Conservation (phyloP, 148 eudicot species). For the Vaccinium darrowii region DNA sequence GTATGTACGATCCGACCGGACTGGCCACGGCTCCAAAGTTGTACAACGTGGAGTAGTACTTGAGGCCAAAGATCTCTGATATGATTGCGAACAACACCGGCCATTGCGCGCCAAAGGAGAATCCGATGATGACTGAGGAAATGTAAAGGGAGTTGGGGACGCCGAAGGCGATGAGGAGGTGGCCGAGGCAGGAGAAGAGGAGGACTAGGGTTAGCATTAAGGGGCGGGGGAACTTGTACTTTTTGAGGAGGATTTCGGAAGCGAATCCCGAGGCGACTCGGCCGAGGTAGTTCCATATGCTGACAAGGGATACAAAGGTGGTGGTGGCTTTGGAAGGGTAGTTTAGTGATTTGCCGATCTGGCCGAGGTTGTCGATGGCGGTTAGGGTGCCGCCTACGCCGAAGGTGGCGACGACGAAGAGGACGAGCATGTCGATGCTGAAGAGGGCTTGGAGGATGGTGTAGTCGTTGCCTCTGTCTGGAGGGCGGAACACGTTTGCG, state of each 20-base stretch:
- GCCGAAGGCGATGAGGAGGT: slow-evolving; percentile 30
- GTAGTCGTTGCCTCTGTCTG: slow-evolving; percentile 42
- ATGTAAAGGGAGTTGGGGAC: slow-evolving; percentile 32
- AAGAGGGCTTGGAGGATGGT: slow-evolving; percentile 51
- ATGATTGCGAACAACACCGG: slow-evolving; percentile 38
- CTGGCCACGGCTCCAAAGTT: slow-evolving; percentile 39
- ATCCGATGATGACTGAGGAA: slow-evolving; percentile 34
- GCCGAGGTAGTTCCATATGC: slow-evolving; percentile 41
- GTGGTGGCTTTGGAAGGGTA: slow-evolving; percentile 31
- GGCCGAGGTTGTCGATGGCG: slow-evolving; percentile 40
- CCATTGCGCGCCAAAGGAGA: slow-evolving; percentile 37
- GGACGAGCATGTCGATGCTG: slow-evolving; percentile 42
- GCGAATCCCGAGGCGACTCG: slow-evolving; percentile 34
- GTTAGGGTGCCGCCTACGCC: slow-evolving; percentile 47
- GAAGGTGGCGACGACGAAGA: slow-evolving; percentile 33
- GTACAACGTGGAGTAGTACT: slow-evolving; percentile 39
- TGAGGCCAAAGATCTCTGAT: slow-evolving; percentile 37
- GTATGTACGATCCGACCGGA: slow-evolving; percentile 31
- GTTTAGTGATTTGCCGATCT: slow-evolving; percentile 32
- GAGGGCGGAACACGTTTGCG: slow-evolving; percentile 28
- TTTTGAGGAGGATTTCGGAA: slow-evolving; percentile 26
- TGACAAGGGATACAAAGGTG: slow-evolving; percentile 27
- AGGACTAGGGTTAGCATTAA: slow-evolving; percentile 29
- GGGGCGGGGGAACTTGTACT: slow-evolving; percentile 33
- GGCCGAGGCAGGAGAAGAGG: slow-evolving; percentile 31